phyloP scores from a whole-genome alignment of 2,329 filamentous ascomycete genomes.

The Leptographium wingfieldii region DNA sequence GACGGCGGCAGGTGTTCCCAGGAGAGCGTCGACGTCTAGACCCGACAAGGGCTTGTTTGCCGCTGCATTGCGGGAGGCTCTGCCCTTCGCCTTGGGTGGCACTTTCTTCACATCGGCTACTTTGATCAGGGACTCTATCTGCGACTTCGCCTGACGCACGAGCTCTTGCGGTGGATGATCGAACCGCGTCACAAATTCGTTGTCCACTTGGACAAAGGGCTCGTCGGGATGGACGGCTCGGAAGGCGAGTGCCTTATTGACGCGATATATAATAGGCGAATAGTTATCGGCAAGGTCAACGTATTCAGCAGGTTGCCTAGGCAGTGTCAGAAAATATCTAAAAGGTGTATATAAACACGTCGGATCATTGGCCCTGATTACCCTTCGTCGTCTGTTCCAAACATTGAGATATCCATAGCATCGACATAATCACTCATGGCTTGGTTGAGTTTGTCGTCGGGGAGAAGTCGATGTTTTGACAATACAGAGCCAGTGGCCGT shows the following conservation, averaged over 20 bases:
- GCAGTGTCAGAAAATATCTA: neutral
- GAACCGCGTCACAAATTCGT: conserved; percentile 54
- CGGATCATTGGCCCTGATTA: conserved; percentile 22
- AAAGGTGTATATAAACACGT: neutral
- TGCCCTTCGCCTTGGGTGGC: conserved; percentile 65
- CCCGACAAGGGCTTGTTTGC: conserved; percentile 67
- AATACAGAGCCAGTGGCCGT: conserved; percentile 75
- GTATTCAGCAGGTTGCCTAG: conserved; percentile 47
- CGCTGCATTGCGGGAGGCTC: conserved; percentile 53
- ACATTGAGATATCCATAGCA: conserved; percentile 71
- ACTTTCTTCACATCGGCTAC: conserved; percentile 80
- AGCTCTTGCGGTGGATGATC: conserved; percentile 59
- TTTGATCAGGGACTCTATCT: conserved; percentile 52
- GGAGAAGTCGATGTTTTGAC: conserved; percentile 72
- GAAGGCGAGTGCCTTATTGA: conserved; percentile 74
- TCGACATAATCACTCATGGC: conserved; percentile 91
- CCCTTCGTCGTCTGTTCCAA: conserved; percentile 64
- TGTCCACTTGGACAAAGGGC: conserved; percentile 46
- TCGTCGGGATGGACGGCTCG: conserved; percentile 64
- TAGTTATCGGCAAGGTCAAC: conserved; percentile 70
- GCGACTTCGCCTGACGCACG: conserved; percentile 39
- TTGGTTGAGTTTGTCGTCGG: conserved; percentile 56
- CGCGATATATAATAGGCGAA: conserved; percentile 74
- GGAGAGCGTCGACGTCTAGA: conserved; percentile 70
- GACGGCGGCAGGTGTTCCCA: conserved; percentile 26